phyloP scores from a whole-genome alignment of 768 basidiomycete species.

The Boletus vermiculosoides region DNA sequence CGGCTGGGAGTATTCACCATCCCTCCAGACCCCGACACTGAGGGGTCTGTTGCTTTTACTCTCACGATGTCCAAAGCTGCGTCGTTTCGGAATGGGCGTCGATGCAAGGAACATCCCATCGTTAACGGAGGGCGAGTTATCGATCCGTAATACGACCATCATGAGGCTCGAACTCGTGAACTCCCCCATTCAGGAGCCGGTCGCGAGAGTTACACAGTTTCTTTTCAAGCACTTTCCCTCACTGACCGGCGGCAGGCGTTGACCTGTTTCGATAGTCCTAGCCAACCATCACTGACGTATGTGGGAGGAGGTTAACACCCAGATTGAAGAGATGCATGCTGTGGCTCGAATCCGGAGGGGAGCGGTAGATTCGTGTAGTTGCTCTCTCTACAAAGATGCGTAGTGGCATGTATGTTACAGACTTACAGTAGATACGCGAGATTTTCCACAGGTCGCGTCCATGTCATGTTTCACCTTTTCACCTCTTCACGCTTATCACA shows the following conservation, averaged over 20 bases:
- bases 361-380: background rate
- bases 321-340: background rate
- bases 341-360: background rate
- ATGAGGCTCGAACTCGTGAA: background rate
- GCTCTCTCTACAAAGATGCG: background rate
- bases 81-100: background rate
- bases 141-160: slow-evolving; percentile 1
- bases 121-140: background rate
- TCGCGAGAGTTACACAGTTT: background rate
- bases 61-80: background rate
- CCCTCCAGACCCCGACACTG: slow-evolving; percentile 1
- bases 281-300: too few relatives aligned
- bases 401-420: background rate
- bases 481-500: too few relatives aligned
- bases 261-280: too few relatives aligned
- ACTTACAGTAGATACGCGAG: background rate
- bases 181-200: slow-evolving; percentile 2
- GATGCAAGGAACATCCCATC: slow-evolving; percentile 5
- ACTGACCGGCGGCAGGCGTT: background rate
- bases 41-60: slow-evolving; percentile 4
- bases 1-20: background rate
- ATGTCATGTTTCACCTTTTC: too few relatives aligned
- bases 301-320: background rate
- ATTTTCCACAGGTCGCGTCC: slow-evolving; percentile 19
- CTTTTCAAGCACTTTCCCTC: slow-evolving; percentile 7